These are phyloP conservation scores for Rubus parviflorus DNA, from an alignment of 306 rosid genomes.

Conservation along the genomic window DNA sequence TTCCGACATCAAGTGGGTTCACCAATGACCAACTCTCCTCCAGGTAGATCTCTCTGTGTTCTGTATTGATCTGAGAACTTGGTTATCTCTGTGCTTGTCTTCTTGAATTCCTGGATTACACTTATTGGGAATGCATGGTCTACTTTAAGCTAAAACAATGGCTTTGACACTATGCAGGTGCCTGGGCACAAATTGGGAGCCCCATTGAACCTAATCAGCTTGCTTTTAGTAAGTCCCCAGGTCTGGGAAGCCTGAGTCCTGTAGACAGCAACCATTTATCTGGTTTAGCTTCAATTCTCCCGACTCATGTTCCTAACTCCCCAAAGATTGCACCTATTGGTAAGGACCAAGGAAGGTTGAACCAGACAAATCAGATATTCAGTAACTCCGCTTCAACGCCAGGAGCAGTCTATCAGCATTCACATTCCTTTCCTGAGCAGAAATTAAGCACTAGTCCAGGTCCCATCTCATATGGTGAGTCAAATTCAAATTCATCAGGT, in stretches of 20 bases:
- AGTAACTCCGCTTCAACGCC: conserved; percentile 44
- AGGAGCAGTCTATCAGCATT: conserved; percentile 60
- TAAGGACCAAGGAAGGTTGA: conserved; percentile 75
- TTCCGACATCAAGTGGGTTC: conserved; percentile 80
- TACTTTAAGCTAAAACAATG: conserved; percentile 24
- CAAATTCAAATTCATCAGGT: conserved; percentile 57
- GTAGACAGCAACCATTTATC: conserved; percentile 61
- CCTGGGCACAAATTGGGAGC: conserved; percentile 79
- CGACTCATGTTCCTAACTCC: conserved; percentile 59
- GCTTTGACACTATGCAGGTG: conserved; percentile 43
- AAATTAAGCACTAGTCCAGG: conserved; percentile 62
- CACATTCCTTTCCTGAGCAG: conserved; percentile 67
- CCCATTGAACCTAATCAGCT: conserved; percentile 71
- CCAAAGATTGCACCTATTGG: conserved; percentile 87
- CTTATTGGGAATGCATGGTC: conserved; percentile 17
- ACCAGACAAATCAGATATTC: conserved; percentile 49
- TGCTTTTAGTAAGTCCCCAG: conserved; percentile 69
- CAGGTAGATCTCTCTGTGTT: conserved; percentile 52
- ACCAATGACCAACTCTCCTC: conserved; percentile 82
- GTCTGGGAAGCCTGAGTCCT: conserved; percentile 66
- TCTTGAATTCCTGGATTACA: conserved; percentile 8
- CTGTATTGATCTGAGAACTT: conserved; percentile 10
- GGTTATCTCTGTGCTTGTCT: conserved; percentile 8
- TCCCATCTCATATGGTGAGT: conserved; percentile 59
- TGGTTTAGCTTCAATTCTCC: conserved; percentile 86